A percentile compares a stretch with the other conserved stretches of the same genome.
phyloP scores from a whole-genome alignment of 768 basidiomycete genomes.

The Boletus tomentosulus region DNA sequence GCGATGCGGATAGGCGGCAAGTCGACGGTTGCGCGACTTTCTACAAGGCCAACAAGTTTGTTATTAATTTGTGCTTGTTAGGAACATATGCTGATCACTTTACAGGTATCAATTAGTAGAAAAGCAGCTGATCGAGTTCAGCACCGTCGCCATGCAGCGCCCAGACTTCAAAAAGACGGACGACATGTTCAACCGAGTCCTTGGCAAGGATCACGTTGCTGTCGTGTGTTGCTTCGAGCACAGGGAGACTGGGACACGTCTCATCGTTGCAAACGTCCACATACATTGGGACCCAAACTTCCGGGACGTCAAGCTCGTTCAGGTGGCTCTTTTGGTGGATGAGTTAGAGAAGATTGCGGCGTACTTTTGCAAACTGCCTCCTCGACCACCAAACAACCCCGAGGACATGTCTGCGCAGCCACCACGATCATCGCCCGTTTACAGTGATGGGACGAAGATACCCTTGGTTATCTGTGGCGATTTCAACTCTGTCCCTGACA shows the following conservation, averaged over 20 bases:
- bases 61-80: conserved; percentile 17
- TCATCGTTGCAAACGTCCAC: conserved; percentile 89
- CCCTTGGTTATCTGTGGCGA: conserved; percentile 92
- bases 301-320: conserved; percentile 96
- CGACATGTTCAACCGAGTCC: conserved; percentile 98
- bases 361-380: conserved; percentile 81
- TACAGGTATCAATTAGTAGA: conserved; percentile 87
- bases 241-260: conserved; percentile 77
- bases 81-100: conserved; percentile 3
- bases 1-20: conserved; percentile 72
- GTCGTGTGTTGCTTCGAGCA: conserved; percentile 85
- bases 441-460: conserved; percentile 84
- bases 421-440: conserved; percentile 57
- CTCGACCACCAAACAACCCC: conserved; percentile 42
- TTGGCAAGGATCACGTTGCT: conserved; percentile 92
- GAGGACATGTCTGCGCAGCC: conserved; percentile 26
- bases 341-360: conserved; percentile 88
- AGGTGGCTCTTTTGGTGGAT: conserved; percentile 87
- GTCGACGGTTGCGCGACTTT: conserved; percentile 98
- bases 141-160: conserved; percentile 86
- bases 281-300: conserved; percentile 91
- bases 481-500: conserved; percentile 84
- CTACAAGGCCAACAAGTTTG: conserved; percentile 85
- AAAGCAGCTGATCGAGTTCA: conserved; percentile 91
- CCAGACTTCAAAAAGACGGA: conserved; percentile 96